Conservation (phyloP, 2,329 filamentous ascomycete species). For the Trichoderma endophyticum region DNA sequence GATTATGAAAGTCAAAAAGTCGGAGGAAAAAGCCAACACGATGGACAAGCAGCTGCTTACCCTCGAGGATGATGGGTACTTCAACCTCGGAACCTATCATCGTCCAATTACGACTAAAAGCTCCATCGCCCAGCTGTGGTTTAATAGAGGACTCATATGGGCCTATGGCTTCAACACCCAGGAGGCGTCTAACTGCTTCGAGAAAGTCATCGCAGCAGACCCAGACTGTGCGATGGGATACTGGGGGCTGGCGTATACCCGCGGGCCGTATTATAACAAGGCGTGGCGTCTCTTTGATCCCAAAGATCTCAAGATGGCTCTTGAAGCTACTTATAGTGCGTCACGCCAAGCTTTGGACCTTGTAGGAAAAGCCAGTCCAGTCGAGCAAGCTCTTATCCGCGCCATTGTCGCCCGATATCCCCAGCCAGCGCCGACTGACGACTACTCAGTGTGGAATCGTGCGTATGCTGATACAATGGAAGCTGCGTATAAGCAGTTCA, state of each 20-base stretch:
- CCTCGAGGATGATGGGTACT: neutral
- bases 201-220: constrained; percentile 53
- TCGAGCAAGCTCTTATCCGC: neutral
- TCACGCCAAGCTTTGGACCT: neutral
- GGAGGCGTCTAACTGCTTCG: constrained; percentile 60
- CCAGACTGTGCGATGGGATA: constrained; percentile 56
- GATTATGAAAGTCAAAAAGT: neutral
- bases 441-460: neutral
- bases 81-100: constrained; percentile 50
- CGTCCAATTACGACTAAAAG: constrained; percentile 50
- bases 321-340: neutral
- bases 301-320: neutral
- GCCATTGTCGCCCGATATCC: constrained; percentile 6
- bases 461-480: constrained; percentile 2
- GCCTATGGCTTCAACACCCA: constrained; percentile 68
- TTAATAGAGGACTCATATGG: constrained; percentile 65
- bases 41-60: neutral
- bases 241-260: constrained; percentile 65
- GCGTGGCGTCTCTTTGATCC: constrained; percentile 50
- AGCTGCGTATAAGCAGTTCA: neutral
- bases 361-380: neutral
- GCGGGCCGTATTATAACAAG: constrained; percentile 72
- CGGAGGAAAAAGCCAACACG: neutral
- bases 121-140: constrained; percentile 56
- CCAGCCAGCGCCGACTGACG: neutral